These are phyloP conservation scores for Elsinoe fawcettii DNA, from an alignment of 2,329 filamentous ascomycete genomes.

Conservation along the genomic window DNA sequence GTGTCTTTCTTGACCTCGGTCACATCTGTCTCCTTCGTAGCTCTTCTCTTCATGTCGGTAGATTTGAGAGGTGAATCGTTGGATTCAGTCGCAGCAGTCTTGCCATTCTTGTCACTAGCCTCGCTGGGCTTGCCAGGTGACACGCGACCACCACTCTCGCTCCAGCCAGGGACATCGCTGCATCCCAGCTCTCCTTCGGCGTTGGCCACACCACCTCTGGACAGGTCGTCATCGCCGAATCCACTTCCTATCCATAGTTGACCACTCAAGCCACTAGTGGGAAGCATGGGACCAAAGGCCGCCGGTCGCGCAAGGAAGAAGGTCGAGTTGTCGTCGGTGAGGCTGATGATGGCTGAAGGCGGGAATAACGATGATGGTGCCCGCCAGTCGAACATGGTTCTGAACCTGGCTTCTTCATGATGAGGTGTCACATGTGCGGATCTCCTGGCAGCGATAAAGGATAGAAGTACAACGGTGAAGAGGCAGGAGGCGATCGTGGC, in stretches of 20 bases:
- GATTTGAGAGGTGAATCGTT: constrained; percentile 14
- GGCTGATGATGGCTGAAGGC: constrained; percentile 87
- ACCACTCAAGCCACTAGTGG: constrained; percentile 69
- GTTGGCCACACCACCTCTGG: constrained; percentile 46
- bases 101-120: constrained; percentile 20
- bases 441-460: constrained; percentile 31
- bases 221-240: constrained; percentile 70
- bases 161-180: constrained; percentile 88
- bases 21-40: constrained; percentile 15
- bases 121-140: constrained; percentile 16
- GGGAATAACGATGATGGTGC: constrained; percentile 79
- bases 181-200: constrained; percentile 84
- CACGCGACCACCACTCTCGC: constrained; percentile 39
- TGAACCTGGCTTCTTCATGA: constrained; percentile 30
- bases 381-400: constrained; percentile 43
- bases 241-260: constrained; percentile 90
- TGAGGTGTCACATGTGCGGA: constrained; percentile 19
- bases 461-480: constrained; percentile 36
- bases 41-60: constrained; percentile 23
- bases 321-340: constrained; percentile 96
- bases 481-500: constrained; percentile 38
- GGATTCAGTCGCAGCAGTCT: constrained; percentile 20
- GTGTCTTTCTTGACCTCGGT: constrained; percentile 13
- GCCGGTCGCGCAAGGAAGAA: constrained; percentile 91
- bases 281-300: constrained; percentile 78